Evolutionary conservation across 2,329 filamentous ascomycete genomes (phyloP), one percentile per base, ranked within the genome.

Genomic region (Arthrobotrys pseudoclavata): DNA sequence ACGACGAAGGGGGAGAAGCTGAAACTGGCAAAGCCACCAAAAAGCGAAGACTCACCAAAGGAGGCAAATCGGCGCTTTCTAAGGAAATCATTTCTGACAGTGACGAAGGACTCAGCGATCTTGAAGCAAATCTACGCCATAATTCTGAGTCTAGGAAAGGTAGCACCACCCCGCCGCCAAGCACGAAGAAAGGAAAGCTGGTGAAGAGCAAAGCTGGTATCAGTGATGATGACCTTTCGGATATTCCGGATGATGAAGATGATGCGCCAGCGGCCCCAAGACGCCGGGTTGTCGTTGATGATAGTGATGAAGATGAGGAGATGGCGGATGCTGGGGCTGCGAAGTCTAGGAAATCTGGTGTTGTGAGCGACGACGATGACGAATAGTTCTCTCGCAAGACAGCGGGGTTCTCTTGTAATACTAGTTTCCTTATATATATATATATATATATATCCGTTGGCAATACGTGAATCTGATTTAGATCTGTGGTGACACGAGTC

Each of bases 311-410:
- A 4, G 75, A 79, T 29, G 75, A 79, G n/a, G 75, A 79, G 34
- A 79, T 79, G 75, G 62, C 60, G 7, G 64, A 79, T 50, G 86
- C 67, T 4, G 60, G 29, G 6, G 34, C 66, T 24, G 53, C 42
- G 34, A 71, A 70, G 31, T 9, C 66, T 4, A 52, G 18, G 7
- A 47, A 62, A n/a, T 40, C 42, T 7, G 31, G 29, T 0, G 34
- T 20, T 20, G 20, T 42, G 4, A 60, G 31, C 26, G 61, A 61
- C 13, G 74, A 68, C 6, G 67, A 77, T 12, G 74, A 76, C 2
- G 67, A 71, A 9, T 70, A 52, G 24, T 31, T 29, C 29, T 29
- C 29, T 29, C 7, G 7, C 31, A 34, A 18, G 22, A 53, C 10
- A 5, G n/a, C 20, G 18, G 22, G 37, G 13, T 61, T 53, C 15